Conservation (phyloP, 805 yeast genomes). For the Saturnispora besseyi region DNA sequence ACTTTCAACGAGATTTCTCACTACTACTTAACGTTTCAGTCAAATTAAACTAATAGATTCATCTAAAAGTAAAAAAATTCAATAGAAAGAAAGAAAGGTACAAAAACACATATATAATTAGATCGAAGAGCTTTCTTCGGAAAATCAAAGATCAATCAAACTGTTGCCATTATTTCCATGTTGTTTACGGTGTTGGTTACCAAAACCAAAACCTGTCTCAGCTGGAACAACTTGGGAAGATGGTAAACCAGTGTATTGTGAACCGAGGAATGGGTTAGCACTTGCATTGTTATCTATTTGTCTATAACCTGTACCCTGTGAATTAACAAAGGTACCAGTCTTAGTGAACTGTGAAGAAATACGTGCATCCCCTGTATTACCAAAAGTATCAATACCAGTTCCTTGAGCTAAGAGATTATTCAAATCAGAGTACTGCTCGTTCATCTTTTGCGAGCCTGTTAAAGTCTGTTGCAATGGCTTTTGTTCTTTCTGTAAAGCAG, state of each 20-base stretch:
- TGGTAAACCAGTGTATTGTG: constrained; percentile 61
- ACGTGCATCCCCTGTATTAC: constrained; percentile 75
- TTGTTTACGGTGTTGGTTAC: constrained; percentile 50
- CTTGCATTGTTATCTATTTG: constrained; percentile 37
- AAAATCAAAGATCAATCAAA: constrained; percentile 25
- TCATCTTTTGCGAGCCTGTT: constrained; percentile 47
- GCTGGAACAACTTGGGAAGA: constrained; percentile 51
- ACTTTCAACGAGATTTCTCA: too few relatives aligned
- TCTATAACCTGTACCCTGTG: constrained; percentile 77
- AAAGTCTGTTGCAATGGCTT: constrained; percentile 35
- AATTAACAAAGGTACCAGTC: constrained; percentile 71
- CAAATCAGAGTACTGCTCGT: constrained; percentile 58
- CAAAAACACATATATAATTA: background rate
- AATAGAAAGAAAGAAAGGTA: background rate
- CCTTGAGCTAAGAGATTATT: constrained; percentile 76
- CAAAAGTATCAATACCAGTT: constrained; percentile 89
- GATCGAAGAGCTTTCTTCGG: background rate
- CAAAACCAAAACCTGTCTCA: constrained; percentile 91
- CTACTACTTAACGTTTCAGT: too few relatives aligned
- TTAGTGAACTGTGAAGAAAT: constrained; percentile 90
- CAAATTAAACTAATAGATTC: too few relatives aligned
- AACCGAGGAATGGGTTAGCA: constrained; percentile 49
- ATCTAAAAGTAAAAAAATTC: too few relatives aligned
- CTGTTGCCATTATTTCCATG: constrained; percentile 14
- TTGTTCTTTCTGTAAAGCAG: constrained; percentile 22